These are phyloP conservation scores for Coleophoma cylindrospora DNA, from an alignment of 2,329 filamentous ascomycete genomes.

Conservation along the genomic window DNA sequence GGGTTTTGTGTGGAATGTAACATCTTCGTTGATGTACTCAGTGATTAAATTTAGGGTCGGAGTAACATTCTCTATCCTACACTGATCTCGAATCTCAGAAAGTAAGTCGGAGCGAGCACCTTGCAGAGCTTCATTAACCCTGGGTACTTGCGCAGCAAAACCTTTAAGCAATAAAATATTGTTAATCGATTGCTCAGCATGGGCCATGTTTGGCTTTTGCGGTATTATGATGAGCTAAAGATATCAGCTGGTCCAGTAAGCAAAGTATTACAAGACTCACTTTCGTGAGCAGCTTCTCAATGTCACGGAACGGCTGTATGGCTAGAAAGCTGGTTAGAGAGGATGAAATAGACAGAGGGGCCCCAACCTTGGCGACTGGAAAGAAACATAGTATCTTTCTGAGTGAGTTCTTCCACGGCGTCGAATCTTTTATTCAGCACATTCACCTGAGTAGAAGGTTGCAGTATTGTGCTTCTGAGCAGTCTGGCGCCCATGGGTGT, in stretches of 20 bases:
- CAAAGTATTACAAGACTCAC: slow-evolving; percentile 35
- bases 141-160: slow-evolving; percentile 64
- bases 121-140: slow-evolving; percentile 62
- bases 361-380: slow-evolving; percentile 61
- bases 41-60: slow-evolving; percentile 61
- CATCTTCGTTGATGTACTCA: slow-evolving; percentile 73
- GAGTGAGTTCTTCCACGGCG: slow-evolving; percentile 75
- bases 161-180: slow-evolving; percentile 82
- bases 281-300: slow-evolving; percentile 73
- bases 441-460: slow-evolving; percentile 69
- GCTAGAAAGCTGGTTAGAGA: slow-evolving; percentile 35
- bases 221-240: slow-evolving; percentile 71
- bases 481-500: slow-evolving; percentile 88
- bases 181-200: slow-evolving; percentile 78
- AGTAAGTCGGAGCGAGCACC: slow-evolving; percentile 62
- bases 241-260: slow-evolving; percentile 12
- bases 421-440: slow-evolving; percentile 72
- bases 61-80: slow-evolving; percentile 55
- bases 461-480: slow-evolving; percentile 79
- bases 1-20: slow-evolving; percentile 70
- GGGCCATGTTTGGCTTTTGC: slow-evolving; percentile 56
- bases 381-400: slow-evolving; percentile 80
- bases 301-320: slow-evolving; percentile 70
- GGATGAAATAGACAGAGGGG: background rate
- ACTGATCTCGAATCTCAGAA: slow-evolving; percentile 63